phyloP scores from a whole-genome alignment of 331 rosid species.

The Erythrophleum ivorense region DNA sequence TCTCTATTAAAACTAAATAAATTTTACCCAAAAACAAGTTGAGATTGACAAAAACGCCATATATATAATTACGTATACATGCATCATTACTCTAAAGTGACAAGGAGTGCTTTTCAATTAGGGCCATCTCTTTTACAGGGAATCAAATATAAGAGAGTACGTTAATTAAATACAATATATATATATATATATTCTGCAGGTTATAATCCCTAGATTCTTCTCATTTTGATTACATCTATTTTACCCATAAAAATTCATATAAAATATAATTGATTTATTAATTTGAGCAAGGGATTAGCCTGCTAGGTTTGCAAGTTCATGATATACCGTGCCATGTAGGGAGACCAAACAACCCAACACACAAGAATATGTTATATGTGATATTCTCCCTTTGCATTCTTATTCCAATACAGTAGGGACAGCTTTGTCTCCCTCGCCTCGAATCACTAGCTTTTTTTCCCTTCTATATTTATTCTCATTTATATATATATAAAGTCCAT shows the following conservation, averaged over 20 bases:
- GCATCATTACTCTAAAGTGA: constrained; percentile 38
- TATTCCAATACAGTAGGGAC: constrained; percentile 74
- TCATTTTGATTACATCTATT: constrained; percentile 34
- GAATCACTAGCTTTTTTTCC: constrained; percentile 43
- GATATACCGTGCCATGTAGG: constrained; percentile 50
- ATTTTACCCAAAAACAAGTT: neutral
- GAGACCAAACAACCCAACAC: constrained; percentile 65
- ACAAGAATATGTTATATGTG: constrained; percentile 47
- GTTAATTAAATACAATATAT: neutral
- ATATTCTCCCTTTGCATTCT: constrained; percentile 55
- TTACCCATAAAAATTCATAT: constrained; percentile 32
- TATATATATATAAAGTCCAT: neutral
- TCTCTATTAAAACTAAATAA: neutral
- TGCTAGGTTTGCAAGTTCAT: constrained; percentile 38
- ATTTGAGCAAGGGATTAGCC: constrained; percentile 7
- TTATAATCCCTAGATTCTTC: constrained; percentile 54
- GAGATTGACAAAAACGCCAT: neutral
- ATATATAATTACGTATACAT: constrained; percentile 30
- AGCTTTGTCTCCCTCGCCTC: constrained; percentile 69
- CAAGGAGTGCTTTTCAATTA: neutral
- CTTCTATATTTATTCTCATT: neutral
- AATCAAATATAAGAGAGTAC: constrained; percentile 7
- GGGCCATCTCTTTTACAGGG: constrained; percentile 1
- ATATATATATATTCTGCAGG: neutral
- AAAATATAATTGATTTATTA: constrained; percentile 7